Percentiles rank a stretch among this genome's conserved stretches.
These are phyloP conservation scores for Gautieria morchelliformis DNA, from an alignment of 768 basidiomycete genomes.

Conservation along the genomic window DNA sequence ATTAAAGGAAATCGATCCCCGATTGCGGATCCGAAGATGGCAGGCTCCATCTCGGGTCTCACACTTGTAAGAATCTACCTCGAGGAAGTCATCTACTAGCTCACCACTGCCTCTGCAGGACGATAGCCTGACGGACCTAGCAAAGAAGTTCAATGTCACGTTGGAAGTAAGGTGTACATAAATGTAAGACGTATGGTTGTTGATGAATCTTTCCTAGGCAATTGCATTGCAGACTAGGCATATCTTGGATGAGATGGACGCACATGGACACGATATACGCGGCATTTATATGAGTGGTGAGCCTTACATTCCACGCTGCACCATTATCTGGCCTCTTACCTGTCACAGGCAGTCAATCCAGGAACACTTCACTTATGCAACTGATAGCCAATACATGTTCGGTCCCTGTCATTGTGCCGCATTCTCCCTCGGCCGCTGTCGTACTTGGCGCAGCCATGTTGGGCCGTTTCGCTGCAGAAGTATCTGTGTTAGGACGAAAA, in stretches of 20 bases:
- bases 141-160: slow-evolving; percentile 82
- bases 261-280: slow-evolving; percentile 71
- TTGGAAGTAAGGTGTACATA: slow-evolving; percentile 40
- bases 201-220: slow-evolving; percentile 26
- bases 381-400: slow-evolving; percentile 80
- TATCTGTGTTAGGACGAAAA: slow-evolving; percentile 26
- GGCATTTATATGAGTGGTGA: slow-evolving; percentile 75
- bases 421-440: slow-evolving; percentile 68
- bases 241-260: slow-evolving; percentile 86
- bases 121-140: slow-evolving; percentile 66
- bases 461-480: slow-evolving; percentile 72
- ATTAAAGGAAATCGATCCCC: slow-evolving; percentile 86
- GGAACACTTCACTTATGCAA: slow-evolving; percentile 81
- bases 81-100: background rate
- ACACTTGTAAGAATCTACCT: slow-evolving; percentile 40
- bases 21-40: slow-evolving; percentile 91
- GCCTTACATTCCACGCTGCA: background rate
- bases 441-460: slow-evolving; percentile 93
- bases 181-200: background rate
- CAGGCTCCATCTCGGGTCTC: slow-evolving; percentile 83
- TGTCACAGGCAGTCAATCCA: slow-evolving; percentile 70
- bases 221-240: slow-evolving; percentile 93
- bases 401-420: slow-evolving; percentile 77
- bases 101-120: slow-evolving; percentile 34
- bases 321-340: background rate